These are phyloP conservation scores for Mariannaea sp. DNA, from an alignment of 2,329 filamentous ascomycete genomes.

Conservation along the genomic window DNA sequence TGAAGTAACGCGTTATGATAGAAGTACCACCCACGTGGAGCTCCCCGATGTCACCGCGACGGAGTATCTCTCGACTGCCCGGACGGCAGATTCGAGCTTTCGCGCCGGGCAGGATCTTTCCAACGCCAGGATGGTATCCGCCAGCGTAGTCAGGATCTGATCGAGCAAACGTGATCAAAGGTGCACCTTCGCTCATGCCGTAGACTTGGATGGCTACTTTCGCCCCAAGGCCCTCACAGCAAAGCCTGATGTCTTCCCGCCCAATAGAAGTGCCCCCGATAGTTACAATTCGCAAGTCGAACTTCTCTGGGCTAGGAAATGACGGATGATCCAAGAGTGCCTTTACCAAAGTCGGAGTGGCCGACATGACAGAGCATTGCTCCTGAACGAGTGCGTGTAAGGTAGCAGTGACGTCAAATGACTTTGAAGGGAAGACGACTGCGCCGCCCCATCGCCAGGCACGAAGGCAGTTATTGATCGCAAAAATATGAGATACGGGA, in stretches of 20 bases:
- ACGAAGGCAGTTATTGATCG: constrained; percentile 46
- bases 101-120: constrained; percentile 47
- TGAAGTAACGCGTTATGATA: constrained; percentile 44
- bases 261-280: constrained; percentile 43
- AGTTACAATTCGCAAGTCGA: constrained; percentile 42
- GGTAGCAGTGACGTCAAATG: constrained; percentile 43
- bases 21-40: constrained; percentile 46
- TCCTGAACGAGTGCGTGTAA: constrained; percentile 40
- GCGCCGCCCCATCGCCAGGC: constrained; percentile 44
- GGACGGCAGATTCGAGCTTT: constrained; percentile 45
- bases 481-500: constrained; percentile 46
- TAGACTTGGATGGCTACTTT: constrained; percentile 45
- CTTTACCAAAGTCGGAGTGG: constrained; percentile 46
- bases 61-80: constrained; percentile 37
- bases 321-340: constrained; percentile 39
- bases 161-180: constrained; percentile 47
- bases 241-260: constrained; percentile 41
- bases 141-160: constrained; percentile 38
- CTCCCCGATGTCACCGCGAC: constrained; percentile 44
- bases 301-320: constrained; percentile 34
- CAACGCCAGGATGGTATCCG: constrained; percentile 47
- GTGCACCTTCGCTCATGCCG: constrained; percentile 53
- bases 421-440: constrained; percentile 43
- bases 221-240: constrained; percentile 40
- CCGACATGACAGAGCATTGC: constrained; percentile 46